Evolutionary conservation across 2,329 filamentous ascomycete species (phyloP), one percentile per base, ranked within the genome.

Genomic region (Exserohilum turcica): DNA sequence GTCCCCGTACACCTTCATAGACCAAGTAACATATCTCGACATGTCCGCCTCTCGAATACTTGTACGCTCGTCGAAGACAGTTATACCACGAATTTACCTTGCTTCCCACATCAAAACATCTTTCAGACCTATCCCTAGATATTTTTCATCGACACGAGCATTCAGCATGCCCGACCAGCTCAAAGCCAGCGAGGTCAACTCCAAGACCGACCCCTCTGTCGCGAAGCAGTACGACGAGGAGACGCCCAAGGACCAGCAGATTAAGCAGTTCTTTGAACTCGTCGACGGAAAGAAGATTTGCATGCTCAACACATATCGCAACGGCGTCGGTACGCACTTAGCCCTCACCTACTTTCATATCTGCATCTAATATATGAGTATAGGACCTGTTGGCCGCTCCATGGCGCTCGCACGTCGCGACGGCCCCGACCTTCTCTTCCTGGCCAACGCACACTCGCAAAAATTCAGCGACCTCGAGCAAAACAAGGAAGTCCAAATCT

Each of bases 321-420:
- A 72, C 24, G 74, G 74, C 31, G 63, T 77, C 31, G 77, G 77
- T 67, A 56, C 18, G 66, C 59, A 10, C n/a, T 38, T 28, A 21
- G 15, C 24, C 9, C n/a, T 4, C 15, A 16, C 27, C 12, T 19
- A 16, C n/a, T 6, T 6, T 6, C 6, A 19, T 1, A 38, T 28
- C 38, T n/a, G 27, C 56, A 52, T 56, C 33, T 46, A 50, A 52
- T 35, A 7, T 28, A n/a, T 37, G 8, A 16, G 8, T n/a, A 4
- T 31, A 72, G 70, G 71, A 48, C 76, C 76, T 13, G 75, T 79
- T 29, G 74, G 74, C 32, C 77, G 79, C 54, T 76, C 77, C 49
- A 82, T 82, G 79, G 78, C 75, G 39, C 64, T 80, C 21, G 77
- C 77, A 47, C 77, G 90, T 87, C 73, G 90, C 46, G 60, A 63